Conservation (phyloP, 1,139 yeast genomes). For the Nakaseomyces sp. region DNA sequence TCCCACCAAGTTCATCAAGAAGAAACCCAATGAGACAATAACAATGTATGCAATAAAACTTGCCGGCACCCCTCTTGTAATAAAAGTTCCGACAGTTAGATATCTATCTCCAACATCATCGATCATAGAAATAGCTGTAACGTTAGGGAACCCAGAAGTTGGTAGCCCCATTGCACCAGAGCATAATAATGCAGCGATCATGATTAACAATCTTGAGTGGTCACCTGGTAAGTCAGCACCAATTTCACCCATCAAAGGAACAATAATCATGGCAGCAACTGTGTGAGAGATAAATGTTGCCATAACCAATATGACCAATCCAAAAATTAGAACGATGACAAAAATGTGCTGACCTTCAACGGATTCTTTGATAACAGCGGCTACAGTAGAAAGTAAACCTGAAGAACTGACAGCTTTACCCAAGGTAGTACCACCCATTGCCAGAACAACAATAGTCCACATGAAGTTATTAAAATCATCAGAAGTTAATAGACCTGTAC, state of each 20-base stretch:
- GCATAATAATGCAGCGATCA: conserved; percentile 77
- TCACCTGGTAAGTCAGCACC: conserved; percentile 58
- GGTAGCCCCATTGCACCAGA: conserved; percentile 95
- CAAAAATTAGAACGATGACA: conserved; percentile 65
- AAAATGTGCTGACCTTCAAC: conserved; percentile 58
- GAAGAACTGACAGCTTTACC: conserved; percentile 89
- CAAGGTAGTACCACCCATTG: conserved; percentile 93
- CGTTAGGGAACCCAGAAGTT: conserved; percentile 94
- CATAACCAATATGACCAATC: conserved; percentile 64
- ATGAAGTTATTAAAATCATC: conserved; percentile 89
- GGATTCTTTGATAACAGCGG: conserved; percentile 51
- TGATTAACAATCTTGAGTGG: conserved; percentile 51
- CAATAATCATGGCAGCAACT: conserved; percentile 84
- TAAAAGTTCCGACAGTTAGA: conserved; percentile 71
- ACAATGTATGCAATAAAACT: conserved; percentile 61
- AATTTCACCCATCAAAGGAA: conserved; percentile 81
- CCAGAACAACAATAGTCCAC: conserved; percentile 87
- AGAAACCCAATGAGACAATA: conserved; percentile 72
- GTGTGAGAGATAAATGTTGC: conserved; percentile 96
- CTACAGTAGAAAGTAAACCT: conserved; percentile 74
- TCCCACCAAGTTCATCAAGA: conserved; percentile 53
- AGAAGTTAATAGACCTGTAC: conserved; percentile 71
- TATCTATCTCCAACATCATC: conserved; percentile 86
- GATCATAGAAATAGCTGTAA: conserved; percentile 85
- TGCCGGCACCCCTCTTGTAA: conserved; percentile 82